Evolutionary conservation across 1,139 yeast genomes (phyloP).

Genomic region (Debaryomycetaceae sp.): DNA sequence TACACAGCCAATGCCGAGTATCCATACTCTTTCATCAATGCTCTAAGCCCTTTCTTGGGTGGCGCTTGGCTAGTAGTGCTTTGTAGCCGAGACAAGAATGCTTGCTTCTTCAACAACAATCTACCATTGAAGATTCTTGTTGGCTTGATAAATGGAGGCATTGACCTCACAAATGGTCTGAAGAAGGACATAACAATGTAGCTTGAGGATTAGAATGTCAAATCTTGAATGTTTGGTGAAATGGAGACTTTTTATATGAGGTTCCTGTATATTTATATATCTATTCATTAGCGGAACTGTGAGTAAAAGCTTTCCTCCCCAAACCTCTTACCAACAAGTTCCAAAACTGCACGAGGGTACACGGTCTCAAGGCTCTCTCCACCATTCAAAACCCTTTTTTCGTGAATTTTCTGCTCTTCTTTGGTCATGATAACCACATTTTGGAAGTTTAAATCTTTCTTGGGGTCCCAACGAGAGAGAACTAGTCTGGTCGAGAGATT

Average conservation of each 20-base stretch:
- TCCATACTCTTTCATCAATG: conserved; percentile 81
- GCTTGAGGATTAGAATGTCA: background rate
- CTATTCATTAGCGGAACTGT: conserved; percentile 32
- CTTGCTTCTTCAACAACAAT: conserved; percentile 1
- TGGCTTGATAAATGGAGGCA: background rate
- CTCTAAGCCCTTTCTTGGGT: conserved; percentile 50
- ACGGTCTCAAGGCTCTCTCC: conserved; percentile 60
- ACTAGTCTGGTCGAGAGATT: conserved; percentile 77
- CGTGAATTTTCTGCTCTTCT: conserved; percentile 81
- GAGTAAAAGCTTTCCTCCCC: conserved; percentile 72
- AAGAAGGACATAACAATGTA: background rate
- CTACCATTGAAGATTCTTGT: conserved; percentile 1
- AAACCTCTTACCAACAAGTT: conserved; percentile 59
- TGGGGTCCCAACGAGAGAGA: conserved; percentile 80
- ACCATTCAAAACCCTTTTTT: conserved; percentile 65
- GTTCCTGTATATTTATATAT: background rate
- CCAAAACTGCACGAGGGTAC: conserved; percentile 58
- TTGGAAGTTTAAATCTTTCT: conserved; percentile 51
- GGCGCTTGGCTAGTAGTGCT: conserved; percentile 16
- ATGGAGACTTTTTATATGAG: background rate
- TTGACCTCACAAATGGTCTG: background rate
- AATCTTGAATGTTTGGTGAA: too few species aligned
- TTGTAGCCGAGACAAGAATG: conserved; percentile 16
- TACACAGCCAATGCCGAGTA: conserved; percentile 88
- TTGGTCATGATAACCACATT: conserved; percentile 86